These are phyloP conservation scores for Trichophyton benhamiae DNA, from an alignment of 2,329 filamentous ascomycete genomes.

Conservation along the genomic window DNA sequence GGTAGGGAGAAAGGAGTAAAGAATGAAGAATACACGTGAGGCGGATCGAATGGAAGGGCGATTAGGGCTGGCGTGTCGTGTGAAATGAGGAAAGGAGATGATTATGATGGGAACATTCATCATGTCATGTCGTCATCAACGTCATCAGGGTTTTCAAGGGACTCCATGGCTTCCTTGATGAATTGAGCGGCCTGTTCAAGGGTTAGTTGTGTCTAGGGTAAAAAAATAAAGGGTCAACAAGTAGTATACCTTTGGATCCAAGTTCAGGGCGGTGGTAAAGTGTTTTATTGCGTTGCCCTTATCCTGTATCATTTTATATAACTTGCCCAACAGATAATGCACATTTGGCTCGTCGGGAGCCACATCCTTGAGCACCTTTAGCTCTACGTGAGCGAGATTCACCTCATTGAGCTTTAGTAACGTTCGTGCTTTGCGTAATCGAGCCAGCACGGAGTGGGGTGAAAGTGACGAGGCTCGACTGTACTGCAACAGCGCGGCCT, in stretches of 20 bases:
- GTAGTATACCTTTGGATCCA: slow-evolving; percentile 82
- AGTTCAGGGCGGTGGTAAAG: slow-evolving; percentile 85
- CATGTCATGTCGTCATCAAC: slow-evolving; percentile 43
- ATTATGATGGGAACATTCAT: neutral
- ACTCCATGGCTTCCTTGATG: slow-evolving; percentile 95
- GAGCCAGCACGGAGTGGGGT: slow-evolving; percentile 66
- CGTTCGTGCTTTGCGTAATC: slow-evolving; percentile 85
- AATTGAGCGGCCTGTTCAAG: slow-evolving; percentile 63
- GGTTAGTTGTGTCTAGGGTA: slow-evolving; percentile 9
- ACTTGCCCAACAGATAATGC: slow-evolving; percentile 72
- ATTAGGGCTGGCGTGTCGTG: neutral
- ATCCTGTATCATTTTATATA: slow-evolving; percentile 48
- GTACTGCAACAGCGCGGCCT: slow-evolving; percentile 69
- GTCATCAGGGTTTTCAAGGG: slow-evolving; percentile 62
- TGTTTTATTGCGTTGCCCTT: slow-evolving; percentile 72
- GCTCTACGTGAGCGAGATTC: slow-evolving; percentile 62
- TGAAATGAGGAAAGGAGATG: neutral
- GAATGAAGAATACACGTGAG: neutral
- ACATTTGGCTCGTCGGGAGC: slow-evolving; percentile 93
- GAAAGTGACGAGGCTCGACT: slow-evolving; percentile 69
- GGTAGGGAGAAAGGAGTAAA: neutral
- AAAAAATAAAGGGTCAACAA: slow-evolving; percentile 7
- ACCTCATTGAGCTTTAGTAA: slow-evolving; percentile 62
- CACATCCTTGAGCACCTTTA: slow-evolving; percentile 78
- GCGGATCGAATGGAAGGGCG: neutral